Base-by-base conservation (phyloP, 2,329 filamentous ascomycete genomes). In the Ophiostoma quercus region DNA sequence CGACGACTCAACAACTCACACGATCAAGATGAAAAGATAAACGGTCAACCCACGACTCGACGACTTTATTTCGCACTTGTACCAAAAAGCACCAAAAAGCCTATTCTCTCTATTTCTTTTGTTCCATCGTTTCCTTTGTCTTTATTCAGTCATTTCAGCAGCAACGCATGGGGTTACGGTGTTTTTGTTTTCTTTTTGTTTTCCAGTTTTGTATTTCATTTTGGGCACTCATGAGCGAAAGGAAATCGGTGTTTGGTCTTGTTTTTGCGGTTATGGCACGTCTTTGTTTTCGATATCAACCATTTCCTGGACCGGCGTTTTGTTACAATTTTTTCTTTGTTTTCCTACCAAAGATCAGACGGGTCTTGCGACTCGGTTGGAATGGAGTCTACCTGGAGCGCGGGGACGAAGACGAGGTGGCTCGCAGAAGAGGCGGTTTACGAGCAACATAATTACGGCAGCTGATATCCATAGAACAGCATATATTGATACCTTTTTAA, bases 161-260 rank as follows among this genome's bases (percentile, higher is more conserved):
- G 62, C 70, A 67, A 62, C 70, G 70, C 70, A 69, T 69, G 63
- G 67, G 67, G 63, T 67, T 71, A 54, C 43, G 67, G 70, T 67
- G 16, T 47, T 68, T 54, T 57, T 67, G 34, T 14, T 60, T 66
- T 68, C 32, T 39, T 63, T 39, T 41, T 34, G 47, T 12, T 41
- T 41, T 41, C 39, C 11, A 41, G 37, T 68, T 51, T 57, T 68
- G 34, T 54, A 39, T 60, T 57, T 68, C 37, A 57, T 54, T 54
- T 43, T 29, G 51, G 54, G 69, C 25, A 43, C 65, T 67, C 57
- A 60, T 60, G 34, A 66, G 67, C 62, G 67, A 67, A 62, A n/a
- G 66, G 67, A 62, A 68, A 57, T 66, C 25, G 69, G 62, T 68
- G 67, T 71, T 66, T 25, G 60, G 69, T 67, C 29, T 62, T 57